phyloP scores from a whole-genome alignment of 1,139 yeast genomes.

The Kodamaea sp. region DNA sequence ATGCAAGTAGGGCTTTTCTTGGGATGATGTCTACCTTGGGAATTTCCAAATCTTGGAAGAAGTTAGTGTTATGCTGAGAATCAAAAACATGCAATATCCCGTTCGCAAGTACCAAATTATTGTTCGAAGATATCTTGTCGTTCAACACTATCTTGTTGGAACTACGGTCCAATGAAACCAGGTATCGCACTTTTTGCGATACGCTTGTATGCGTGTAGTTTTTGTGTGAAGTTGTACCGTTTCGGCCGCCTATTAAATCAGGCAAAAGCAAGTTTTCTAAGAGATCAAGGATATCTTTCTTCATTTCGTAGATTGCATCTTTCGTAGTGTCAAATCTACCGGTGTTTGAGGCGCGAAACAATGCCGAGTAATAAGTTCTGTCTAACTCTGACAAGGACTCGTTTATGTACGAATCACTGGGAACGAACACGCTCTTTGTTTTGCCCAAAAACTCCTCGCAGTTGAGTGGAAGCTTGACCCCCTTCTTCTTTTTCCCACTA shows the following conservation, averaged over 20 bases:
- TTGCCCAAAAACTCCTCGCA: conserved; percentile 33
- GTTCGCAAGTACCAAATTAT: conserved; percentile 53
- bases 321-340: conserved; percentile 26
- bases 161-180: conserved; percentile 6
- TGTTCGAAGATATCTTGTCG: conserved; percentile 21
- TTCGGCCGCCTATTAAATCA: conserved; percentile 33
- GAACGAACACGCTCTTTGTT: conserved; percentile 36
- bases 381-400: conserved; percentile 30
- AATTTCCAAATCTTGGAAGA: conserved; percentile 33
- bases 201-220: conserved; percentile 5
- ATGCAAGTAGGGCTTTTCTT: conserved; percentile 69
- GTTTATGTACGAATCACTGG: conserved; percentile 32
- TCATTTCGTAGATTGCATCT: conserved; percentile 35
- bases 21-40: conserved; percentile 55
- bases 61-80: conserved; percentile 16
- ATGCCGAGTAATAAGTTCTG: conserved; percentile 32
- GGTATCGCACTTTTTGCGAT: conserved; percentile 9
- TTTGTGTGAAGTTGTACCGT: conserved; percentile 24
- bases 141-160: conserved; percentile 14
- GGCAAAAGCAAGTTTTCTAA: conserved; percentile 29
- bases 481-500: conserved; percentile 11
- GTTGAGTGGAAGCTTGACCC: conserved; percentile 18
- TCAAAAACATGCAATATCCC: conserved; percentile 65
- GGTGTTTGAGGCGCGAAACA: conserved; percentile 23
- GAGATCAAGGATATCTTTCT: conserved; percentile 28